These are phyloP conservation scores for Fraxinus angustifolia DNA, from an alignment of 305 asterid genomes.

Conservation along the genomic window DNA sequence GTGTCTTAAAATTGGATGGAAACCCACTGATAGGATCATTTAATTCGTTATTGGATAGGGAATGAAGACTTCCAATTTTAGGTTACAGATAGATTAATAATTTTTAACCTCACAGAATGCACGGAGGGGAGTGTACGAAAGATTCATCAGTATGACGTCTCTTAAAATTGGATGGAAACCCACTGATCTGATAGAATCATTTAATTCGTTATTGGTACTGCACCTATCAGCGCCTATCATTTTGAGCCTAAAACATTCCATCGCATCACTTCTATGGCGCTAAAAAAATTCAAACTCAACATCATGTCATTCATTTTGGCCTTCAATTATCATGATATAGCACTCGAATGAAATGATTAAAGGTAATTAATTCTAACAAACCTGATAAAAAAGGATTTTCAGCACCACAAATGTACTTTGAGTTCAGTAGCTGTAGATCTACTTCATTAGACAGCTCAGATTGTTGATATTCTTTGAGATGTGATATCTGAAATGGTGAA, in stretches of 20 bases:
- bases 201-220: background rate
- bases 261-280: background rate
- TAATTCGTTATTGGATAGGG: too few species aligned
- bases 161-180: background rate
- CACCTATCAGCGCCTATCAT: background rate
- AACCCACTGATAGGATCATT: too few species aligned
- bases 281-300: background rate
- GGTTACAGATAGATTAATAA: too few species aligned
- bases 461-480: slow-evolving; percentile 63
- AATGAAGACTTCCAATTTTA: too few species aligned
- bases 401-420: slow-evolving; percentile 33
- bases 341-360: slow-evolving; percentile 5
- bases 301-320: background rate
- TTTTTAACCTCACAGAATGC: too few species aligned
- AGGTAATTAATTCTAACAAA: slow-evolving; percentile 20
- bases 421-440: slow-evolving; percentile 33
- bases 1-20: too few species aligned
- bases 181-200: too few species aligned
- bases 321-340: background rate
- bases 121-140: too few species aligned
- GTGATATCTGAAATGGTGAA: slow-evolving; percentile 83
- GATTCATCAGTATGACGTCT: background rate
- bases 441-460: slow-evolving; percentile 35
- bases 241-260: background rate
- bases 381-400: slow-evolving; percentile 49